phyloP scores from a whole-genome alignment of 352 stramenopile species.

The Peronosclerospora sorghi region DNA sequence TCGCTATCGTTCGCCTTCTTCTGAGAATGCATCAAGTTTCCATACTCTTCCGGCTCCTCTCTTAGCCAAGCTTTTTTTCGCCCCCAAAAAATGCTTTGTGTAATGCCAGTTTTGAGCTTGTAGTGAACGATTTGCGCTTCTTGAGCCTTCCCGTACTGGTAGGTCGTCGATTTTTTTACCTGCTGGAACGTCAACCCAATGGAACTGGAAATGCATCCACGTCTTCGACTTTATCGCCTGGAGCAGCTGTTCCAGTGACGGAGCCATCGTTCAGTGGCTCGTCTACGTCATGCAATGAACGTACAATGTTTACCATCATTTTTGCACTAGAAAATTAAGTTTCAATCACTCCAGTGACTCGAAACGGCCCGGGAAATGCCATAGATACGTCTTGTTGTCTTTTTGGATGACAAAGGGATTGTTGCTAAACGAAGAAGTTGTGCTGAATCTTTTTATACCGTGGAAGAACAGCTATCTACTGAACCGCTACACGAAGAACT shows the following conservation, averaged over 20 bases:
- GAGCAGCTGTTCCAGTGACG: conserved; percentile 6
- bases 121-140: conserved; percentile 80
- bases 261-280: conserved; percentile 10
- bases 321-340: conserved; percentile 60
- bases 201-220: conserved; percentile 1
- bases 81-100: conserved; percentile 81
- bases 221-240: conserved; percentile 2
- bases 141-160: conserved; percentile 80
- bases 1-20: conserved; percentile 55
- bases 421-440: conserved; percentile 23
- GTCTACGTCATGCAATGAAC: conserved; percentile 32
- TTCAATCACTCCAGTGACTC: conserved; percentile 4
- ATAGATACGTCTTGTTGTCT: conserved; percentile 13
- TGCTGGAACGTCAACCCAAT: conserved; percentile 7
- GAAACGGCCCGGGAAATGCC: background rate
- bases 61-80: conserved; percentile 81
- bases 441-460: conserved; percentile 46
- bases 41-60: conserved; percentile 64
- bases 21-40: conserved; percentile 54
- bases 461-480: conserved; percentile 66
- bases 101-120: conserved; percentile 81
- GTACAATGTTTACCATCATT: conserved; percentile 85
- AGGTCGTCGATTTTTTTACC: conserved; percentile 22
- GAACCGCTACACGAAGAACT: conserved; percentile 76
- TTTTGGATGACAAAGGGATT: conserved; percentile 22